phyloP scores from a whole-genome alignment of 2,329 filamentous ascomycete species.

The Colletotrichum noveboracense region DNA sequence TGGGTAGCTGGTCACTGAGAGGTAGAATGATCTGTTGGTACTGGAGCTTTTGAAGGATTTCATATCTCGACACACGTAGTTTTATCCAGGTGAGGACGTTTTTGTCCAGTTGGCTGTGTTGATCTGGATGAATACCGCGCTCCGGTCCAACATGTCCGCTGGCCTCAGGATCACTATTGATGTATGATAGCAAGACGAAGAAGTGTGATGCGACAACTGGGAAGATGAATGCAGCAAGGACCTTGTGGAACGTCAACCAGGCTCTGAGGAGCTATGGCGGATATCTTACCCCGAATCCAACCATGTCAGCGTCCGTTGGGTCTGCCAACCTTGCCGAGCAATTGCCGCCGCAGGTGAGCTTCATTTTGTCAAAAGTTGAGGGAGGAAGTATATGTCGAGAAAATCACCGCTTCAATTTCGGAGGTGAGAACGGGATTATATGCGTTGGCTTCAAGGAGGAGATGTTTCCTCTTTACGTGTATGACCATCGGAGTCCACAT shows the following conservation, averaged over 20 bases:
- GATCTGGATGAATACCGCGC: neutral
- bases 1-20: too few species aligned
- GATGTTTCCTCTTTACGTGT: too few species aligned
- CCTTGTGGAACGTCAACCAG: neutral
- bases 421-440: too few species aligned
- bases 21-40: too few species aligned
- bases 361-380: neutral
- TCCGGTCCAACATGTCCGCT: too few species aligned
- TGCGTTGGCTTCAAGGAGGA: too few species aligned
- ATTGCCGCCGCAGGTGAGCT: neutral
- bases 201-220: neutral
- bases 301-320: neutral
- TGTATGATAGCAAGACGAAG: neutral
- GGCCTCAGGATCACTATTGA: neutral
- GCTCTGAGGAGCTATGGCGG: accelerated
- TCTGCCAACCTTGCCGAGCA: neutral
- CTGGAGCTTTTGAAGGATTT: accelerated
- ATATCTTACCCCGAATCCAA: neutral
- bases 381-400: too few species aligned
- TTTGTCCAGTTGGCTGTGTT: neutral
- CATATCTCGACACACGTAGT: accelerated
- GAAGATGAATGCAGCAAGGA: neutral
- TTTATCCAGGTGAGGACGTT: too few species aligned
- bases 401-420: too few species aligned
- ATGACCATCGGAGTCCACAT: too few species aligned